phyloP scores from a whole-genome alignment of 2,329 filamentous ascomycete genomes.

The Atkinsonella hypoxylon region DNA sequence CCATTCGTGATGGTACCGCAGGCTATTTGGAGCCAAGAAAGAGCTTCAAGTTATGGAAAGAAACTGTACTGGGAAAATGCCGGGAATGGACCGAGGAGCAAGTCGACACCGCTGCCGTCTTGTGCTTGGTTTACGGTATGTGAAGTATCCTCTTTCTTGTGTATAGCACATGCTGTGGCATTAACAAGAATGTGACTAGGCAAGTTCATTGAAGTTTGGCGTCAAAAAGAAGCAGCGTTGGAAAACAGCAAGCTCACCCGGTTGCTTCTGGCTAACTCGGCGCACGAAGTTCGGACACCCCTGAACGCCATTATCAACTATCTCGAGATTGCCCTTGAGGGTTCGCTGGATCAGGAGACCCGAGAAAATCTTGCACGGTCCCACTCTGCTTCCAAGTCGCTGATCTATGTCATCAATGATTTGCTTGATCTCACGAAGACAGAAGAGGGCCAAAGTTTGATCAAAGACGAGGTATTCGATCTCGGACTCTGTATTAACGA shows the following conservation, averaged over 20 bases:
- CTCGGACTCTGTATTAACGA: conserved; percentile 60
- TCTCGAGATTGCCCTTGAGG: conserved; percentile 80
- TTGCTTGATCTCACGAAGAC: conserved; percentile 79
- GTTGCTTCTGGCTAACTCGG: conserved; percentile 73
- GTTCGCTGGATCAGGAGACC: conserved; percentile 65
- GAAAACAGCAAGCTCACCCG: conserved; percentile 72
- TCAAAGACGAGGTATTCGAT: conserved; percentile 74
- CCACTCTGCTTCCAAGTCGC: conserved; percentile 80
- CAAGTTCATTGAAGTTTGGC: conserved; percentile 84
- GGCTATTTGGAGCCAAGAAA: conserved; percentile 66
- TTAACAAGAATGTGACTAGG: conserved; percentile 19
- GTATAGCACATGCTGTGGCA: neutral
- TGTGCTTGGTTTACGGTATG: conserved; percentile 77
- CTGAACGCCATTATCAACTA: conserved; percentile 94
- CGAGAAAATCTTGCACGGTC: conserved; percentile 75
- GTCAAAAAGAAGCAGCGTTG: conserved; percentile 75
- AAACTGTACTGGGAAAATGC: conserved; percentile 70
- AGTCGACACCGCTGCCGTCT: conserved; percentile 74
- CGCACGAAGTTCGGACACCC: conserved; percentile 82
- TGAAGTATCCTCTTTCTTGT: neutral
- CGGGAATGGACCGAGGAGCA: conserved; percentile 85
- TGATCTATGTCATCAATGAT: conserved; percentile 92
- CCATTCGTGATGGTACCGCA: conserved; percentile 57
- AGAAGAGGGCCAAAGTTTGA: conserved; percentile 65
- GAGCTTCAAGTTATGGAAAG: conserved; percentile 71